A percentile compares a stretch with the other conserved stretches of the same genome.
These are phyloP conservation scores for Flagelloscypha sp. DNA, from an alignment of 768 basidiomycete genomes.

Conservation along the genomic window DNA sequence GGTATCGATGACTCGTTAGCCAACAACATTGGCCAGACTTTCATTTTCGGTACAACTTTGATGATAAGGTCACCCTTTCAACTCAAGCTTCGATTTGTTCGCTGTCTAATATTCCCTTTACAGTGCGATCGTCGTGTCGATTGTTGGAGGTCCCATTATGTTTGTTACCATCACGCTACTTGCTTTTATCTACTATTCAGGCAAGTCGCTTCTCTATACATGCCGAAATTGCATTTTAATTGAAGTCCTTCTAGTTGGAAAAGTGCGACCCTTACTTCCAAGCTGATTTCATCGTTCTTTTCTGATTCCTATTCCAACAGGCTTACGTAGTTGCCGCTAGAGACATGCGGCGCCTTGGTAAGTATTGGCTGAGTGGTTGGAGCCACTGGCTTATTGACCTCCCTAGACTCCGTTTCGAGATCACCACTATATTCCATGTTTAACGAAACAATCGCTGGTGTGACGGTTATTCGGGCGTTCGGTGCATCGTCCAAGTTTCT, in stretches of 20 bases:
- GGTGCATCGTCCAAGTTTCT: conserved; percentile 56
- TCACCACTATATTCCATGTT: conserved; percentile 42
- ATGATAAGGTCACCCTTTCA: no score
- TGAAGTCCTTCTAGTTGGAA: conserved; percentile 24
- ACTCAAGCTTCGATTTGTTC: no score
- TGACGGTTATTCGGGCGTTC: conserved; percentile 52
- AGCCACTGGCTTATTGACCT: conserved; percentile 2
- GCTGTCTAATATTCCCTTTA: no score
- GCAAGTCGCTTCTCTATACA: no score
- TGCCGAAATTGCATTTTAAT: background rate
- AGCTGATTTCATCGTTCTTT: no score
- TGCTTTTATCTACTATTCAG: conserved; percentile 61
- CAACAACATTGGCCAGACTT: conserved; percentile 78
- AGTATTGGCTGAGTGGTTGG: conserved; percentile 11
- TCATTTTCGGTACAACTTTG: conserved; percentile 63
- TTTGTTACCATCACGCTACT: conserved; percentile 48
- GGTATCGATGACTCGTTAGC: conserved; percentile 76
- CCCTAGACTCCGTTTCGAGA: conserved; percentile 38
- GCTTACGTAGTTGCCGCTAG: conserved; percentile 81
- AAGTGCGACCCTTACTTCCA: conserved; percentile 20
- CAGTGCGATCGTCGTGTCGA: conserved; percentile 67
- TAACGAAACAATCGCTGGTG: conserved; percentile 57
- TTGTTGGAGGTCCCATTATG: conserved; percentile 78
- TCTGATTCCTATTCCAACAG: no score
- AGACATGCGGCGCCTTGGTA: conserved; percentile 75